Conservation (phyloP, 1,284 basidiomycete species). For the Rhodotorula sp. region DNA sequence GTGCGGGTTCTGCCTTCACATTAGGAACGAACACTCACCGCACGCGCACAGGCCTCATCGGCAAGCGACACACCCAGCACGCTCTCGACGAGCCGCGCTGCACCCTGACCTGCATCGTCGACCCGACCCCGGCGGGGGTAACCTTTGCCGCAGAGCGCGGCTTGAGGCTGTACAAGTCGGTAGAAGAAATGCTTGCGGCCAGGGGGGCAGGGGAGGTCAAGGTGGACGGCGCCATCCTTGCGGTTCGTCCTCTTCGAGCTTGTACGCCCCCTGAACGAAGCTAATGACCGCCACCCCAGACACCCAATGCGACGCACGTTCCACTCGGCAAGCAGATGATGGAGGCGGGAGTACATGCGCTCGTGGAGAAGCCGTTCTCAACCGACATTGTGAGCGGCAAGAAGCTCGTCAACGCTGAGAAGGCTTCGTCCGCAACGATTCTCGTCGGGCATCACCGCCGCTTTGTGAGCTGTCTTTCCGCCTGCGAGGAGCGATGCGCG, state of each 20-base stretch:
- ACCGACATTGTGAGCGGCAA: slow-evolving; percentile 18
- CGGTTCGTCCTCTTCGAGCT: background rate
- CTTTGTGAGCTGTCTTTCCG: slow-evolving; percentile 14
- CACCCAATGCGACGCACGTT: slow-evolving; percentile 41
- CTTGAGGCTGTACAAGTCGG: slow-evolving; percentile 21
- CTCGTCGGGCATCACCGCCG: slow-evolving; percentile 44
- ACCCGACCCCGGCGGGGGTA: slow-evolving; percentile 34
- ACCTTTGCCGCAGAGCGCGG: slow-evolving; percentile 16
- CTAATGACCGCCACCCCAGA: background rate
- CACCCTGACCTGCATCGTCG: slow-evolving; percentile 38
- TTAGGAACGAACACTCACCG: too few relatives aligned
- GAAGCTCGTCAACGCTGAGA: slow-evolving; percentile 25
- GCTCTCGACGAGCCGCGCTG: slow-evolving; percentile 24
- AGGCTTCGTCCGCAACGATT: slow-evolving; percentile 4
- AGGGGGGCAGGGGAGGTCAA: slow-evolving; percentile 1
- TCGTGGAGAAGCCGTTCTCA: slow-evolving; percentile 45
- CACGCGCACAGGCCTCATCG: slow-evolving; percentile 39
- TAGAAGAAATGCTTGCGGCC: slow-evolving; percentile 34
- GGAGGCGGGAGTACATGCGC: slow-evolving; percentile 31
- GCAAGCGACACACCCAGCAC: slow-evolving; percentile 38
- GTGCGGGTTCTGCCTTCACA: background rate
- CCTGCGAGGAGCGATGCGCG: background rate
- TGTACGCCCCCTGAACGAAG: background rate
- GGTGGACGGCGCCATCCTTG: slow-evolving; percentile 39
- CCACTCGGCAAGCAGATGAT: slow-evolving; percentile 33